A percentile compares a stretch with the other conserved stretches of the same genome.
Evolutionary conservation across 2,329 filamentous ascomycete species (phyloP).

Genomic region (Cryphonectria nitschkei): DNA sequence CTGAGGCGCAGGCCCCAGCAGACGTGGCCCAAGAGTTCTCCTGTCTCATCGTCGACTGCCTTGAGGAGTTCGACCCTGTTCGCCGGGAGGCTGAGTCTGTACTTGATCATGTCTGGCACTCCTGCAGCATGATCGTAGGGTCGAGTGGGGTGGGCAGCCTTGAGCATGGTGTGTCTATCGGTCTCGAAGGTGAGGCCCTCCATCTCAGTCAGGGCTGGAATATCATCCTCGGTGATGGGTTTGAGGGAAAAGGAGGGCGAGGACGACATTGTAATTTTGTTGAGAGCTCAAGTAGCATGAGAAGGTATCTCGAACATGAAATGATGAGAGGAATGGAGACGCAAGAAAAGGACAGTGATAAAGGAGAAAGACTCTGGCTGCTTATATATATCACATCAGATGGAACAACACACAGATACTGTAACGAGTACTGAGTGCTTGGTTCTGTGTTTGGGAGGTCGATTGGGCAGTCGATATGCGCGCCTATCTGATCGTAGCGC

Average conservation of each 20-base stretch:
- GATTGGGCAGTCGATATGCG: not conserved
- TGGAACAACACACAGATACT: not conserved
- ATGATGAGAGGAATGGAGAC: not conserved
- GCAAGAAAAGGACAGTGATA: not conserved
- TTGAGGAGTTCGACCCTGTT: slow-evolving; percentile 38
- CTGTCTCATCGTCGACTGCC: slow-evolving; percentile 37
- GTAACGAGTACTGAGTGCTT: not conserved
- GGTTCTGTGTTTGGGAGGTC: too few species aligned
- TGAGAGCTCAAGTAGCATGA: not conserved
- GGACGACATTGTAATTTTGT: not conserved
- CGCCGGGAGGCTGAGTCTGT: slow-evolving; percentile 31
- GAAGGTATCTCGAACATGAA: too few species aligned
- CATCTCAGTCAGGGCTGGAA: slow-evolving; percentile 38
- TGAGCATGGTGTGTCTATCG: slow-evolving; percentile 41
- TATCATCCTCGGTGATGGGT: slow-evolving; percentile 33
- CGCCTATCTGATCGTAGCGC: not conserved
- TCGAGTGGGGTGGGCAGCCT: slow-evolving; percentile 36
- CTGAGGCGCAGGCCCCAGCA: slow-evolving; percentile 40
- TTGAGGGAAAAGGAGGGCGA: slow-evolving; percentile 19
- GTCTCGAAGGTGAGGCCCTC: slow-evolving; percentile 38
- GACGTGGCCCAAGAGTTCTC: slow-evolving; percentile 39
- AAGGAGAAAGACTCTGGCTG: too few species aligned
- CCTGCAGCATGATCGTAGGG: slow-evolving; percentile 36
- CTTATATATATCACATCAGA: not conserved
- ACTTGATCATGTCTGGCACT: slow-evolving; percentile 30